phyloP scores from a whole-genome alignment of 2,329 filamentous ascomycete species.

The Didymella keratinophila region DNA sequence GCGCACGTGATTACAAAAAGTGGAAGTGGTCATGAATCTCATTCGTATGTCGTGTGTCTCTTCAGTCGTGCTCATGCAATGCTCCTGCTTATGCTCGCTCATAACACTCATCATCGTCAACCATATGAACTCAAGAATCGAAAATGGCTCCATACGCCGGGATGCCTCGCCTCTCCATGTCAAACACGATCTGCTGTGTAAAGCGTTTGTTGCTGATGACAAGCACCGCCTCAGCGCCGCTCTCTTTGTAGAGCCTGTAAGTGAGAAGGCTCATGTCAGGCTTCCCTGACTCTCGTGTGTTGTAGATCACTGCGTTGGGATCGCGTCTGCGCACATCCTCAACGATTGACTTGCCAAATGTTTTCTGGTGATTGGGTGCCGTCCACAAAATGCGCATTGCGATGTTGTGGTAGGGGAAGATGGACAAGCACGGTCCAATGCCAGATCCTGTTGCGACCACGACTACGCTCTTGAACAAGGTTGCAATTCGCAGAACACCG shows the following conservation, averaged over 20 bases:
- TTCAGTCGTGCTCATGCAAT: neutral
- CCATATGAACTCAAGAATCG: constrained; percentile 58
- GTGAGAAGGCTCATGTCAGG: constrained; percentile 69
- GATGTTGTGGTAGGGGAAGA: constrained; percentile 59
- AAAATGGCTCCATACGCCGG: constrained; percentile 79
- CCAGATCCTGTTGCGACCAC: constrained; percentile 51
- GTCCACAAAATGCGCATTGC: constrained; percentile 75
- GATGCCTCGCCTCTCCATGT: constrained; percentile 70
- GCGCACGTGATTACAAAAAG: too few relatives aligned
- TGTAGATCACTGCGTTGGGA: constrained; percentile 71
- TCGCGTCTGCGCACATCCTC: constrained; percentile 67
- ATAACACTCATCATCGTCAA: constrained; percentile 1
- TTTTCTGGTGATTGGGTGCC: constrained; percentile 68
- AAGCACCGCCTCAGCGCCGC: constrained; percentile 72
- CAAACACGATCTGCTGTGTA: constrained; percentile 75
- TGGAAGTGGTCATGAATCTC: neutral
- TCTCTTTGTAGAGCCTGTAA: constrained; percentile 61
- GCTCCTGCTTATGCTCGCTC: constrained; percentile 1
- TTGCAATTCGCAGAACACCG: constrained; percentile 48
- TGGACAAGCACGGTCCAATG: constrained; percentile 56
- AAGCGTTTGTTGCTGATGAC: constrained; percentile 77
- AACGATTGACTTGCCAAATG: constrained; percentile 69
- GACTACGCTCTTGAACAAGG: constrained; percentile 49
- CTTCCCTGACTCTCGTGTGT: constrained; percentile 69
- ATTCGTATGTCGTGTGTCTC: constrained; percentile 1